Base-by-base conservation (phyloP, 768 basidiomycete species). In the Panaeolus papilionaceus region DNA sequence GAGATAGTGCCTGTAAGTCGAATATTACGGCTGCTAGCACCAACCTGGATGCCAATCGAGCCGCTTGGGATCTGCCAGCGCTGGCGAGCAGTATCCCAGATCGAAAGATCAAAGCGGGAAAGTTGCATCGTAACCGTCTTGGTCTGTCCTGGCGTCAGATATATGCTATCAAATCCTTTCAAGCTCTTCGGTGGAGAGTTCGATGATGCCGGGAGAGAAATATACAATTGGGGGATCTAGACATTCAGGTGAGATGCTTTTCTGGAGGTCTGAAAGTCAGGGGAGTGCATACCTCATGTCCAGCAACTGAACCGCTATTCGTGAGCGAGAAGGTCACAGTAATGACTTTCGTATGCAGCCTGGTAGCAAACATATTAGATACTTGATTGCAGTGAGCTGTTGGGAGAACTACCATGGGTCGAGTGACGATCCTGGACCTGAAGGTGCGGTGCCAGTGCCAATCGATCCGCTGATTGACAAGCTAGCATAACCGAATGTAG, bases 141-240 rank as follows among this genome's bases (percentile, higher is more conserved):
- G 37, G 81, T 83, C 69, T 84, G 78, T 10, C 84, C 84, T 0
- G 83, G 81, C 0, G 71, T 71, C 63, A 86, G 74, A 70, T 77
- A 83, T 39, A 88, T 72, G 63, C 81, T 83, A 71, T 87, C 86
- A 69, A 89, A 89, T 16, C 87, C 88, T 74, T 86, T 87, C 64
- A 89, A 76, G 58, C 80, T 81, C 69, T 79, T 79, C 0, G 88
- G 88, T 4, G 88, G 83, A 2, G 81, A 78, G 14, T 81, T 75
- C 0, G 86, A 79, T 3, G 84, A 82, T 8, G 84, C 72, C 7
- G 87, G 88, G 28, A 82, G 83, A 9, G 80, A 77, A 38, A 85
- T 77, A 73, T 89, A 89, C 23, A 89, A 74, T 72, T 89, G 88
- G 10, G 87, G 84, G 45, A 86, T 80, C 86, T 88, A 42, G 6